Evolutionary conservation across 805 yeast genomes (phyloP).

Genomic region (Phaffomyces antillensis): DNA sequence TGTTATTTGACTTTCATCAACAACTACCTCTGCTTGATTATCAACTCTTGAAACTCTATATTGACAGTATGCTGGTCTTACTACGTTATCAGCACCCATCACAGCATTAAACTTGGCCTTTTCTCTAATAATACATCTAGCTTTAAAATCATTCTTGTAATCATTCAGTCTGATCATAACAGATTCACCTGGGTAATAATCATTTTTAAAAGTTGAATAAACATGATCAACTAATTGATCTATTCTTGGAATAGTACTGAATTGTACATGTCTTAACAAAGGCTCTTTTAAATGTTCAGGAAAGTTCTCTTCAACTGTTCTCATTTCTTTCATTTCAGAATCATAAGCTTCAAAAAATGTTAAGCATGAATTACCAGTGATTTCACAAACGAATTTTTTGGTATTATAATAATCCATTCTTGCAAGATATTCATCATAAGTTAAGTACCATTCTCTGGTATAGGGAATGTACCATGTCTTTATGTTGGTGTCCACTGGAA

Average conservation of each 20-base stretch:
- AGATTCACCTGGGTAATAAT: slow-evolving; percentile 87
- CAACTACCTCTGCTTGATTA: slow-evolving; percentile 53
- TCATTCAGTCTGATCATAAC: slow-evolving; percentile 48
- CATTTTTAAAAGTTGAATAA: slow-evolving; percentile 66
- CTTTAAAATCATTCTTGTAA: slow-evolving; percentile 22
- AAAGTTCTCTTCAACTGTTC: slow-evolving; percentile 67
- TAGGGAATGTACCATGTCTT: slow-evolving; percentile 77
- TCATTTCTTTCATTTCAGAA: slow-evolving; percentile 59
- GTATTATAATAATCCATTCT: slow-evolving; percentile 67
- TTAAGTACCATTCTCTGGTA: slow-evolving; percentile 83
- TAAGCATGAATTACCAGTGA: slow-evolving; percentile 87
- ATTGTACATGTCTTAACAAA: slow-evolving; percentile 77
- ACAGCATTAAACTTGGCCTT: slow-evolving; percentile 69
- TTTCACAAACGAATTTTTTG: slow-evolving; percentile 88
- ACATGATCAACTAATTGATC: slow-evolving; percentile 87
- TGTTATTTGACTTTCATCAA: slow-evolving; percentile 64
- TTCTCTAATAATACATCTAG: slow-evolving; percentile 59
- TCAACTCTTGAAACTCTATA: slow-evolving; percentile 60
- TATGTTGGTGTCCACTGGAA: slow-evolving; percentile 48
- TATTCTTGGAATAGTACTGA: slow-evolving; percentile 71
- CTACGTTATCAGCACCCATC: slow-evolving; percentile 28
- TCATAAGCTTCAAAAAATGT: slow-evolving; percentile 85
- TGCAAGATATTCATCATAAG: slow-evolving; percentile 67
- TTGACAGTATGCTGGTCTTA: slow-evolving; percentile 50
- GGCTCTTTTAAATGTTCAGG: slow-evolving; percentile 93